Base-by-base conservation (phyloP, 1,139 yeast species). In the Arxiozyma telluris region DNA sequence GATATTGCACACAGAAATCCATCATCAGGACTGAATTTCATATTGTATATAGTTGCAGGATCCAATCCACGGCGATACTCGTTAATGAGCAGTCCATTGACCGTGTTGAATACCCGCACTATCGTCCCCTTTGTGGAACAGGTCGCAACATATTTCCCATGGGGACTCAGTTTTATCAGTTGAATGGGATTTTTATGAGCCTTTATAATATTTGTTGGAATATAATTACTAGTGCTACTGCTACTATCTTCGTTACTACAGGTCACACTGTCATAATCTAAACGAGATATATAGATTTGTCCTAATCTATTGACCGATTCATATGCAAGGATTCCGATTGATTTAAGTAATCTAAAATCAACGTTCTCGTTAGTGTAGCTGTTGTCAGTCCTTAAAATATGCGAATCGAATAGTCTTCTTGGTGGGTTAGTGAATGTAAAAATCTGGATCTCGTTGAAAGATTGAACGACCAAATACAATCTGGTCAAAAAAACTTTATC, bases 41-140 rank as follows among this genome's bases (percentile, higher is more conserved):
- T 84, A 15, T 94, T 84, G 47, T 86, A 86, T 7, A 93, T 79
- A 21, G 77, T 75, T 0, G 97, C 97, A 53, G 83, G 76, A 67
- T 93, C 98, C 34, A 90, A 69, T 0, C 98, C 98, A 52, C 98
- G 76, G 61, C 98, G 76, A 64, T 90, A 91, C 66, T 89, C 97
- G 63, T 79, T 85, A 23, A 88, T 65, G 54, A 88, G 73, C 1
- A 86, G 78, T n/a, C 95, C 86, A 53, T 81, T 84, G 54, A 77
- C 76, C 0, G 93, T 83, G 11, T 89, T 84, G 65, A 87, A 93
- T 2, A 90, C 77, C 53, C 98, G 61, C 18, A 91, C 83, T 23
- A 91, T 77, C 0, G 98, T 91, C 0, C 98, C 98, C 0, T 88
- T 82, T 51, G 81, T 87, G 7, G 95, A 85, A 4, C 96, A 96